Conservation (phyloP, 2,329 filamentous ascomycete genomes). For the Colletotrichum karsti region DNA sequence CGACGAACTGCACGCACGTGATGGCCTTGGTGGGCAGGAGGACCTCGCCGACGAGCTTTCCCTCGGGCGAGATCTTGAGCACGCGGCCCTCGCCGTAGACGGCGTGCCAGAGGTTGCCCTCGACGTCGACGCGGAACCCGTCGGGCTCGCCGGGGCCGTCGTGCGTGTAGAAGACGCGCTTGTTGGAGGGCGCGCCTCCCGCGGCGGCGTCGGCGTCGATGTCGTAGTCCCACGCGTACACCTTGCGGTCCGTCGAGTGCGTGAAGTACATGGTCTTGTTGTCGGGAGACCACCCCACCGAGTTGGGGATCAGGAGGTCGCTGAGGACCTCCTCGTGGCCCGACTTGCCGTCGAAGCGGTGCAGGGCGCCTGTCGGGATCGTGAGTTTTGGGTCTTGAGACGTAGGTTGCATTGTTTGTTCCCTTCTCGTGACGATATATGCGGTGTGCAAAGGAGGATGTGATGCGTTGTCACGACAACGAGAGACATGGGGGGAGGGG, state of each 20-base stretch:
- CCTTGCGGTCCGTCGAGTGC: conserved; percentile 75
- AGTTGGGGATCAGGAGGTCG: conserved; percentile 82
- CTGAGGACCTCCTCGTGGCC: conserved; percentile 67
- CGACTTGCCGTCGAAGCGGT: conserved; percentile 73
- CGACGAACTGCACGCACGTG: conserved; percentile 84
- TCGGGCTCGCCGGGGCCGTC: conserved; percentile 76
- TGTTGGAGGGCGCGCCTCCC: conserved; percentile 73
- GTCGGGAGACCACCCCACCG: conserved; percentile 81
- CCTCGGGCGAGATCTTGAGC: conserved; percentile 75
- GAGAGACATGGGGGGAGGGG: too few species aligned
- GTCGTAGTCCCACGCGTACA: conserved; percentile 78
- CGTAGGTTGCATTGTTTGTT: background rate
- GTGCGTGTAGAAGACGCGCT: conserved; percentile 78
- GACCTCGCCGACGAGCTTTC: conserved; percentile 78
- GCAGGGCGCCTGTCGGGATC: conserved; percentile 68
- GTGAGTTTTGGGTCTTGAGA: background rate
- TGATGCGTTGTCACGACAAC: conserved; percentile 3
- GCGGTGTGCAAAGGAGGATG: background rate
- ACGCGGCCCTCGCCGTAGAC: conserved; percentile 83
- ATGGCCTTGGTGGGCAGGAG: conserved; percentile 79
- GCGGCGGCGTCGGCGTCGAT: conserved; percentile 45
- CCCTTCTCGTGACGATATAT: background rate
- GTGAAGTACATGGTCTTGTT: conserved; percentile 83
- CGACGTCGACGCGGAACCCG: conserved; percentile 83
- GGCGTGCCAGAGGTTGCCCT: conserved; percentile 90